Base-by-base conservation (phyloP, 305 asterid species). In the Coffea humblotiana region DNA sequence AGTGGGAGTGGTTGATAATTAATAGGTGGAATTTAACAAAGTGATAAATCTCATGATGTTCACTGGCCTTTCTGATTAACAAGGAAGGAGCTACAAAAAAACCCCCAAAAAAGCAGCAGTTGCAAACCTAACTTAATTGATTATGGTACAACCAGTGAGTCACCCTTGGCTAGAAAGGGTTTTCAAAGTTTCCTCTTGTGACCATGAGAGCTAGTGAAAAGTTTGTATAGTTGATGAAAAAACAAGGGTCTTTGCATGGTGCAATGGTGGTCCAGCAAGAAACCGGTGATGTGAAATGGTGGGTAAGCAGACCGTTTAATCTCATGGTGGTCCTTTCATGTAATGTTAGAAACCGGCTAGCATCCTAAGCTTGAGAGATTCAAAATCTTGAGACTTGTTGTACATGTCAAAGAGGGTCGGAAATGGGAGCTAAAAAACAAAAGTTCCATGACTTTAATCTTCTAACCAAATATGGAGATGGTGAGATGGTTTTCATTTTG, bases 341-440 rank as follows among this genome's bases (percentile, higher is more conserved):
- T 43, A 71, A 48, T 58, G 71, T 3, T 77, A n/a, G 40, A 27
- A 15, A 2, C 15, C 37, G 37, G 70, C 18, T 29, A 76, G 77
- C 7, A 81, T 71, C 80, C 78, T 35, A 48, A 51, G 80, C 29
- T 8, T 48, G 60, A 40, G 25, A 9, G 66, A 25, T 80, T 80
- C 40, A 60, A 75, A 21, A 75, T 74, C 29, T 35, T 56, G 29
- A 74, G 8, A 6, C 32, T 32, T 32, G 32, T 32, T 64, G 7
- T 16, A 32, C 11, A 32, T 12, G 0, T 15, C 13, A 6, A 60
- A 47, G 6, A 32, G 64, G 8, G 15, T 7, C 13, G 25, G 1
- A 51, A 74, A 80, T 80, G 60, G 51, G 68, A 43, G 75, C 81
- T 78, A 79, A 70, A 78, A 79, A 78, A 79, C 79, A 80, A 79